Conservation (phyloP, 2,329 filamentous ascomycete genomes). For the Aspergillus arachidicola region DNA sequence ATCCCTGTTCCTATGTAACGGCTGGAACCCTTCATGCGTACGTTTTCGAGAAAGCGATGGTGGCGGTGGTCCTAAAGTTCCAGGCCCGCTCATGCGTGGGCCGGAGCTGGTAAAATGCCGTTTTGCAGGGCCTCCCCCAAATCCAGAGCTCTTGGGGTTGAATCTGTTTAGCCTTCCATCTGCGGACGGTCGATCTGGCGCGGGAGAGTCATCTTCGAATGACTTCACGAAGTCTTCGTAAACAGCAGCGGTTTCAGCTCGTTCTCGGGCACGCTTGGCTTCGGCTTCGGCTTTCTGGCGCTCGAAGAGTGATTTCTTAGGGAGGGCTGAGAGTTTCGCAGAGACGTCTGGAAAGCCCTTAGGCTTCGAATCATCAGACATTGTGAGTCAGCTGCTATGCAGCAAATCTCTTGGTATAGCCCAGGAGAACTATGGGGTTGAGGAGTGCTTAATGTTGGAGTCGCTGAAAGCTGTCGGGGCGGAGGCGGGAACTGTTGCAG, state of each 20-base stretch:
- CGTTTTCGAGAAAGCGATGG: constrained; percentile 46
- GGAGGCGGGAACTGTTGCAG: constrained; percentile 20
- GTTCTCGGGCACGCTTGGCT: constrained; percentile 81
- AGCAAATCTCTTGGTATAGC: constrained; percentile 17
- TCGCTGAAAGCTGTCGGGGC: constrained; percentile 13
- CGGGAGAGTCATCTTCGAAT: constrained; percentile 49
- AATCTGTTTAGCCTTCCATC: constrained; percentile 29
- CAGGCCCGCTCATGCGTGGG: constrained; percentile 52
- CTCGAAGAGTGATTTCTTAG: constrained; percentile 86
- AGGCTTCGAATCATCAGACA: constrained; percentile 42
- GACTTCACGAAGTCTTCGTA: constrained; percentile 86
- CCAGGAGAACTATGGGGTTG: background rate
- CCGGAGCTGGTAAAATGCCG: constrained; percentile 62
- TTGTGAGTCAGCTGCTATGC: constrained; percentile 30
- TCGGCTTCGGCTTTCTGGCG: constrained; percentile 86
- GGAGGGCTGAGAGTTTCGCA: constrained; percentile 75
- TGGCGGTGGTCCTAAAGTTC: constrained; percentile 50
- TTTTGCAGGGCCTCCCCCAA: constrained; percentile 50
- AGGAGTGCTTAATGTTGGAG: constrained; percentile 1
- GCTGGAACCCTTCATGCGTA: constrained; percentile 44
- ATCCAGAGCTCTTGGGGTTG: constrained; percentile 38
- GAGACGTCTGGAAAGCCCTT: constrained; percentile 69
- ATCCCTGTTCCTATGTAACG: constrained; percentile 44
- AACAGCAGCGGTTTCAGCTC: constrained; percentile 82
- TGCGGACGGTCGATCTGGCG: constrained; percentile 17